Evolutionary conservation across 257 asterid genomes (phyloP), one percentile per base, ranked within the genome.

Genomic region (Solanum chmielewskii): DNA sequence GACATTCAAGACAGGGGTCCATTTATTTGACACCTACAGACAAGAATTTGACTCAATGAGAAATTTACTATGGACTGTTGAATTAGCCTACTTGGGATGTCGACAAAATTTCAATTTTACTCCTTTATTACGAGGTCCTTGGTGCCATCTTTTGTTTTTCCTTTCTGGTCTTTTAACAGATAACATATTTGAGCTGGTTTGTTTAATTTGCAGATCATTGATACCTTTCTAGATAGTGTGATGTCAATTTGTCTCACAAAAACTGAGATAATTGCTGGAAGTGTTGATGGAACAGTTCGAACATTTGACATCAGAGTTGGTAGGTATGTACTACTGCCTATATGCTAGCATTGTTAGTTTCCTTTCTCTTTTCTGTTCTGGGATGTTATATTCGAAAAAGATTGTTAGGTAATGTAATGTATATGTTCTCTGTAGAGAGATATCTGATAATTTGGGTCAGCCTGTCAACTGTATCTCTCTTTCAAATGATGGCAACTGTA

Each of bases 231-330:
- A 49, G 98, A 96, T 87, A 95, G 98, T 91, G 99, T 94, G 85
- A 95, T 95, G 99, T 96, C 99, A 78, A 90, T 95, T 86, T 92
- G 98, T 89, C 90, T 96, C 87, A 93, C 98, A 10, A 92, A 94
- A 92, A 92, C 94, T 87, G 98, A 96, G 92, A 95, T 96, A 88
- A 94, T 96, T 91, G 99, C 95, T 86, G 99, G 98, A 92, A 93
- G 99, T 92, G 99, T 96, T 47, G 99, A 96, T 90, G 99, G 99
- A 89, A 94, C 98, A 86, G 97, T 95, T 91, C 94, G 98, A 62
- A 96, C 99, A 85, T 95, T 96, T 92, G 99, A 96, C 90, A 94
- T 96, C 87, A 93, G 99, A 85, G 93, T 93, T 47, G 99, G 99
- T 91, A 93, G 98, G 99, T 96, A 96, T 37, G 98, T 93, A 86